Conservation (phyloP, 352 stramenopile species). For the Phytophthora pisi region DNA sequence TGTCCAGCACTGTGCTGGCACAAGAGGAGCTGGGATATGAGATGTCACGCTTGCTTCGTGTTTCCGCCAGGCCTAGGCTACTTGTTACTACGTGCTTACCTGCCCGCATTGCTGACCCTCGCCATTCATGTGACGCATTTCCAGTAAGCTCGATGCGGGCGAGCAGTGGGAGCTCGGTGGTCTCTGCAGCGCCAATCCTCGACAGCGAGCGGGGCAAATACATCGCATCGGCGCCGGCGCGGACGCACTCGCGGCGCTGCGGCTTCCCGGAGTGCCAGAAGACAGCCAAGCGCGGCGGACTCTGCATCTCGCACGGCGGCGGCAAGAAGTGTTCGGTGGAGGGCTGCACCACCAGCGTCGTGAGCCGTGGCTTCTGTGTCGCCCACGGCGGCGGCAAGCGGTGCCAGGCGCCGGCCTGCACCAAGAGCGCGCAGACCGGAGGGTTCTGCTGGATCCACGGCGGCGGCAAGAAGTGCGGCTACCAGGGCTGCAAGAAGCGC, state of each 20-base stretch:
- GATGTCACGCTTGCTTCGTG: constrained; percentile 18
- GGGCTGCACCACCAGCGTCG: constrained; percentile 56
- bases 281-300: constrained; percentile 55
- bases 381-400: constrained; percentile 69
- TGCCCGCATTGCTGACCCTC: background rate
- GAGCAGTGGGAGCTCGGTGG: constrained; percentile 18
- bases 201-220: constrained; percentile 17
- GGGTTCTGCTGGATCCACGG: constrained; percentile 62
- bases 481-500: constrained; percentile 53
- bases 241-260: constrained; percentile 33
- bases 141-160: constrained; percentile 30
- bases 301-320: constrained; percentile 61
- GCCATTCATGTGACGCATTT: constrained; percentile 17
- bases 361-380: constrained; percentile 65
- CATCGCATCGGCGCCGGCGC: constrained; percentile 3
- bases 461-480: constrained; percentile 65
- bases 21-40: constrained; percentile 34
- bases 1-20: background rate
- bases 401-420: constrained; percentile 32
- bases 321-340: constrained; percentile 61
- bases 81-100: constrained; percentile 19
- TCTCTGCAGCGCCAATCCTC: constrained; percentile 1
- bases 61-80: background rate
- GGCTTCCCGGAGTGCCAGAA: constrained; percentile 56
- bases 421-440: constrained; percentile 49